Base-by-base conservation (phyloP, 768 basidiomycete genomes). In the Amanita pseudoporphyria region DNA sequence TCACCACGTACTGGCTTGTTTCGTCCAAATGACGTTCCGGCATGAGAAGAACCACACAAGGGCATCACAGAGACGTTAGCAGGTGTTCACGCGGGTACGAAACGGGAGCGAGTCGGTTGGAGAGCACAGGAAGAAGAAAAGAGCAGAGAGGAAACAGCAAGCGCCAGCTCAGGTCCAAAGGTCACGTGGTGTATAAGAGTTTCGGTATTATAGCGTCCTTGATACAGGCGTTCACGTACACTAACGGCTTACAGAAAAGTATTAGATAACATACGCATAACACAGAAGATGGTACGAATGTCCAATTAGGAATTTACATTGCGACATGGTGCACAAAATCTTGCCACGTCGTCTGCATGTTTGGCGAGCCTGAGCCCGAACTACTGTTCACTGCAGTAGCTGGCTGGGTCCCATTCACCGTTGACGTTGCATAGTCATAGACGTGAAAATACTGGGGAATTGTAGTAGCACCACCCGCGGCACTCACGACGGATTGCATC, bases 361-460 rank as follows among this genome's bases (percentile, higher is more conserved):
- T 81, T 21, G 81, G 81, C 0, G 80, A 79, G 16, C 76, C 78
- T 1, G 81, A 77, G 3, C 69, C 62, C 42, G 66, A 63, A 47
- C 67, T 61, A 22, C 31, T 13, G 24, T 42, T 42, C 9, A 14
- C 21, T 36, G 70, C 60, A 69, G 50, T 6, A 69, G 67, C 37
- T 69, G 42, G 36, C 35, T 38, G 51, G 28, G 45, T 57, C 9
- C 56, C 54, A 50, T 54, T 59, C 39, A 51, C 40, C 52, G 58
- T 52, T 37, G 61, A 65, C 54, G 71, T 64, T 18, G 71, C 74
- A 59, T 87, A 86, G 60, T 86, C 84, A 56, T 82, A 86, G 28
- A 86, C 84, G 1, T 82, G 74, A 72, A 87, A 86, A 57, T 86
- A 87, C 57, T 73, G 77, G 12, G 84, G 84, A 66, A 81, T 78